Percentiles rank a stretch among this genome's conserved stretches.
Conservation (phyloP, 371 early-diverging fungal genomes). For the Saksenaea vasiformis region DNA sequence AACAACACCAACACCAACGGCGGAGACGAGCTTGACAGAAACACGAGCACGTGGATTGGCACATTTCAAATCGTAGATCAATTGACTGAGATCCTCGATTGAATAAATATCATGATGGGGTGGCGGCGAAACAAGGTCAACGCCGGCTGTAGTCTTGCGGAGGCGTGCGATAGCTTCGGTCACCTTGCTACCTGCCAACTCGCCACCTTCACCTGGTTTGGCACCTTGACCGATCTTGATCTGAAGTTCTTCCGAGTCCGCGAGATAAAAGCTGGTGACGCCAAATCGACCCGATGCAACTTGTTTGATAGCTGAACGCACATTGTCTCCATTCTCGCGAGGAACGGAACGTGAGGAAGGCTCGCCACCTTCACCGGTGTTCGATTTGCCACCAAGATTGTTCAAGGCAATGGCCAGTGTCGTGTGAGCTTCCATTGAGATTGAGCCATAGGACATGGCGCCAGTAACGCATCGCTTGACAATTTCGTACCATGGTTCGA, state of each 20-base stretch:
- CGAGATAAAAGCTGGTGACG: slow-evolving; percentile 91
- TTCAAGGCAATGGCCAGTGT: slow-evolving; percentile 96
- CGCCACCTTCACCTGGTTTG: slow-evolving; percentile 96
- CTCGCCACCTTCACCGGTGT: slow-evolving; percentile 98
- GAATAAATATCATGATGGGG: slow-evolving; percentile 99
- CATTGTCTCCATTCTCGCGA: slow-evolving; percentile 71
- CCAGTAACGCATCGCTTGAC: slow-evolving; percentile 97
- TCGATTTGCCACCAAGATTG: slow-evolving; percentile 92
- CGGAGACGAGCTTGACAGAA: slow-evolving; percentile 95
- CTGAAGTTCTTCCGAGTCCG: slow-evolving; percentile 94
- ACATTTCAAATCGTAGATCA: slow-evolving; percentile 96
- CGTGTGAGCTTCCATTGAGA: slow-evolving; percentile 92
- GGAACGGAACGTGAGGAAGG: slow-evolving; percentile 81
- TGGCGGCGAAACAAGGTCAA: slow-evolving; percentile 94
- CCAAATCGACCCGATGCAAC: slow-evolving; percentile 98
- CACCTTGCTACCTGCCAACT: slow-evolving; percentile 83
- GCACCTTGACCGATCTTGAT: slow-evolving; percentile 99
- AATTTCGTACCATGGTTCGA: slow-evolving; percentile 95
- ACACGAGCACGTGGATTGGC: slow-evolving; percentile 90
- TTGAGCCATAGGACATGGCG: slow-evolving; percentile 99
- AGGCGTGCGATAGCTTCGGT: slow-evolving; percentile 88
- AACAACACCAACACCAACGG: slow-evolving; percentile 96
- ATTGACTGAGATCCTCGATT: slow-evolving; percentile 95
- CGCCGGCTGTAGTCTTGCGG: slow-evolving; percentile 94
- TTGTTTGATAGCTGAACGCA: slow-evolving; percentile 96